Evolutionary conservation across 352 stramenopile species (phyloP).

Genomic region (Blastocystis sp.): DNA sequence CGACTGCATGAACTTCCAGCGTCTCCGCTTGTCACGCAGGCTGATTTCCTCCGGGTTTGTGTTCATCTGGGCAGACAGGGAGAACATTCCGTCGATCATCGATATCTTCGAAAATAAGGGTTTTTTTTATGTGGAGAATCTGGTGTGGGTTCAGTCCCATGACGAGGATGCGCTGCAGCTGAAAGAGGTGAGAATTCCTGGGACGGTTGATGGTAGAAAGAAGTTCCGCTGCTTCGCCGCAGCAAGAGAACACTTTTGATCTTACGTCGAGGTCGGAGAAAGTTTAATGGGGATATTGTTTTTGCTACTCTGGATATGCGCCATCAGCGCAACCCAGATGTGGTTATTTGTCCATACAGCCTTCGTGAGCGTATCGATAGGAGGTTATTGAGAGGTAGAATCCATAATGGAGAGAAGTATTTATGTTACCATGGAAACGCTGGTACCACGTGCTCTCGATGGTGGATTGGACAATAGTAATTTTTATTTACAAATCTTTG

Average conservation of each 20-base stretch:
- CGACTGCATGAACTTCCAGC: background rate
- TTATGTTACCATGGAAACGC: constrained; percentile 5
- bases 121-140: constrained; percentile 61
- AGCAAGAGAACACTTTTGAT: constrained; percentile 54
- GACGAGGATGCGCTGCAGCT: constrained; percentile 8
- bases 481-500: constrained; percentile 36
- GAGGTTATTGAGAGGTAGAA: background rate
- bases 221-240: background rate
- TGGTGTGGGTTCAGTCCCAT: constrained; percentile 42
- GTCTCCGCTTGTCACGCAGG: background rate
- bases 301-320: constrained; percentile 45
- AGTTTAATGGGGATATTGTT: background rate
- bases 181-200: background rate
- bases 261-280: background rate
- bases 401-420: constrained; percentile 12
- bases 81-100: constrained; percentile 49
- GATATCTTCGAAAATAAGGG: constrained; percentile 24
- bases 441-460: background rate
- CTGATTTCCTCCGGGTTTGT: constrained; percentile 44
- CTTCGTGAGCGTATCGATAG: background rate
- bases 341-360: constrained; percentile 31
- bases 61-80: constrained; percentile 59
- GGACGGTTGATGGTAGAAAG: background rate
- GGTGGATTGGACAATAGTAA: constrained; percentile 5
- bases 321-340: constrained; percentile 49